These are phyloP conservation scores for Excoecaria cochinchinensis DNA, from an alignment of 345 rosid genomes.

Conservation along the genomic window DNA sequence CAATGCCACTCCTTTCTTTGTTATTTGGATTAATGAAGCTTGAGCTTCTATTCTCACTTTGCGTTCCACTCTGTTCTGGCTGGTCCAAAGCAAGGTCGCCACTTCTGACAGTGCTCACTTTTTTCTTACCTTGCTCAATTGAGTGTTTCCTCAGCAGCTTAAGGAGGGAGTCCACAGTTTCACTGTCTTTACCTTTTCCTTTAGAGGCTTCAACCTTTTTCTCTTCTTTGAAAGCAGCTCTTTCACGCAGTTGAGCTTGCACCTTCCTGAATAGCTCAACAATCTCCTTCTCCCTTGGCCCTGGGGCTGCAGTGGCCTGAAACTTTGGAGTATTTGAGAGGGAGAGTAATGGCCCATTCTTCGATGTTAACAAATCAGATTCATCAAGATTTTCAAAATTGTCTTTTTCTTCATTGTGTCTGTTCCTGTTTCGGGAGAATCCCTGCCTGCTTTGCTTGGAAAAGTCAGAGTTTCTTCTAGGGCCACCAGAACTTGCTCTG, in stretches of 20 bases:
- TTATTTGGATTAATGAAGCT: constrained; percentile 28
- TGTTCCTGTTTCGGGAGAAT: constrained; percentile 57
- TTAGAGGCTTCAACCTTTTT: constrained; percentile 49
- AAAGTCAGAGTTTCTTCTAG: constrained; percentile 70
- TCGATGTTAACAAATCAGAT: constrained; percentile 52
- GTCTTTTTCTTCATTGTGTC: constrained; percentile 57
- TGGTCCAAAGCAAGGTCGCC: constrained; percentile 35
- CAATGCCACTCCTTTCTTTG: constrained; percentile 20
- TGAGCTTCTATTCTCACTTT: constrained; percentile 40
- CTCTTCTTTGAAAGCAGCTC: constrained; percentile 70
- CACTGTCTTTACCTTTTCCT: constrained; percentile 62
- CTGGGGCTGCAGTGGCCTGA: constrained; percentile 77
- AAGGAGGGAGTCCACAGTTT: constrained; percentile 78
- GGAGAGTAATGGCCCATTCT: constrained; percentile 62
- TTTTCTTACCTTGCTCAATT: constrained; percentile 56
- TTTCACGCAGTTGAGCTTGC: constrained; percentile 80
- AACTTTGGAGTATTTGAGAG: constrained; percentile 56
- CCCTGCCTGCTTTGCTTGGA: constrained; percentile 58
- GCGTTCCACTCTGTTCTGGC: constrained; percentile 25
- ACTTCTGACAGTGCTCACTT: constrained; percentile 27
- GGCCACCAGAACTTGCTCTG: constrained; percentile 57
- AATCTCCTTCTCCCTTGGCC: constrained; percentile 81
- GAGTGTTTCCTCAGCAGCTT: constrained; percentile 83
- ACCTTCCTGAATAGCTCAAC: constrained; percentile 86
- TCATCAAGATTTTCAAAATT: constrained; percentile 51